Base-by-base conservation (phyloP, 768 basidiomycete genomes). In the Russula sp. region DNA sequence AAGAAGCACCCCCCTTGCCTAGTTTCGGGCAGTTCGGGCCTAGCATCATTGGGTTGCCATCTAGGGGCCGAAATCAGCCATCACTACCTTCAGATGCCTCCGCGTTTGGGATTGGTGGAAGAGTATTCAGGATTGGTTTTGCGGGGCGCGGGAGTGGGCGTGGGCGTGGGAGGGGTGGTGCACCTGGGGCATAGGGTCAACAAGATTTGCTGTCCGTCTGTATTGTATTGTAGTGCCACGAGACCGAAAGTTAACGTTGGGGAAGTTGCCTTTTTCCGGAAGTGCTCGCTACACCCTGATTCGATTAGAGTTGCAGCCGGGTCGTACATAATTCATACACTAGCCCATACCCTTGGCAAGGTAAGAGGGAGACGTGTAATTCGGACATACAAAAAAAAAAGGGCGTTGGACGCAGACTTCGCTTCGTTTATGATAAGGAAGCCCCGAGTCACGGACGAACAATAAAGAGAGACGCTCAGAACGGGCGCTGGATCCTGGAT, bases 121-220 rank as follows among this genome's bases (percentile, higher is more conserved):
- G 66, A 2, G 6, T 75, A 32, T 80, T 85, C 68, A 77, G 86
- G 39, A 69, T 87, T 61, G 86, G 86, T 5, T 81, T 78, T 67
- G 80, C 86, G 47, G 85, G 84, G 25, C 74, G 84, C 59, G 82
- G 83, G n/a, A n/a, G n/a, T n/a, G n/a, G n/a, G n/a, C n/a, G n/a
- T n/a, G 85, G 84, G 25, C 74, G 84, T 59, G 82, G 83, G 22
- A 46, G 56, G 14, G 52, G 52, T 8, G 34, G 43, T 29, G 34
- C 45, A 25, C 16, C 22, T 5, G 13, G 56, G 22, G 41, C 9
- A 7, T 54, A 48, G 20, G 7, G 18, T 58, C 34, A 29, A 39
- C 48, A 18, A 18, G 11, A 20, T 16, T 22, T 39, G 43, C 39
- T 32, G 7, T 39, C 6, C 34, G 11, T 34, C 29, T 32, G 45